phyloP scores from a whole-genome alignment of 78 protist species.

The Trichosphaerium sp. region DNA sequence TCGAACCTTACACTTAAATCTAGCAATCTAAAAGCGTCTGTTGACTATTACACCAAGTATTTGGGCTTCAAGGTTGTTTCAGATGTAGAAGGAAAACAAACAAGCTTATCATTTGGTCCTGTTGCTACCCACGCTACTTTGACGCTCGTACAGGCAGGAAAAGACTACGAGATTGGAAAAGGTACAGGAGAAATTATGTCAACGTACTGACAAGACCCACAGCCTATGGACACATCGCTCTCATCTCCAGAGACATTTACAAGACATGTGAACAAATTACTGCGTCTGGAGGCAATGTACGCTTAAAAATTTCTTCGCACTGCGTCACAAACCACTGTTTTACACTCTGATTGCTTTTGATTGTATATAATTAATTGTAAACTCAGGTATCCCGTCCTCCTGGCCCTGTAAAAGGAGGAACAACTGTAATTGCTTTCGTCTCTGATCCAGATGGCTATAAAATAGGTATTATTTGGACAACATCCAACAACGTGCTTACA shows the following conservation, averaged over 20 bases:
- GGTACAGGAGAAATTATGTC: too few species aligned
- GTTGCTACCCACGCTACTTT: not conserved
- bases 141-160: not conserved
- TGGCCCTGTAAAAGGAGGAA: constrained; percentile 34
- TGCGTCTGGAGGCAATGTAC: constrained; percentile 16
- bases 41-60: constrained; percentile 16
- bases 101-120: constrained; percentile 17
- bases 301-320: too few species aligned
- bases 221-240: constrained; percentile 39
- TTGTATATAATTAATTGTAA: too few species aligned
- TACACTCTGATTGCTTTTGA: too few species aligned
- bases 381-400: constrained; percentile 20
- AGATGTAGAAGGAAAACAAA: constrained; percentile 10
- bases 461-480: constrained; percentile 37
- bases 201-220: not conserved
- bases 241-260: constrained; percentile 9
- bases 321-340: too few species aligned
- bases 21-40: constrained; percentile 18
- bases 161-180: not conserved
- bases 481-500: too few species aligned
- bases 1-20: too few species aligned
- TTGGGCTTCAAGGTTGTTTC: constrained; percentile 31
- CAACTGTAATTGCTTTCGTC: constrained; percentile 36
- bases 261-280: constrained; percentile 1
- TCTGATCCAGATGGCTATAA: constrained; percentile 38